Conservation (phyloP, 2,329 filamentous ascomycete species). For the Fusarium cyanostomum region DNA sequence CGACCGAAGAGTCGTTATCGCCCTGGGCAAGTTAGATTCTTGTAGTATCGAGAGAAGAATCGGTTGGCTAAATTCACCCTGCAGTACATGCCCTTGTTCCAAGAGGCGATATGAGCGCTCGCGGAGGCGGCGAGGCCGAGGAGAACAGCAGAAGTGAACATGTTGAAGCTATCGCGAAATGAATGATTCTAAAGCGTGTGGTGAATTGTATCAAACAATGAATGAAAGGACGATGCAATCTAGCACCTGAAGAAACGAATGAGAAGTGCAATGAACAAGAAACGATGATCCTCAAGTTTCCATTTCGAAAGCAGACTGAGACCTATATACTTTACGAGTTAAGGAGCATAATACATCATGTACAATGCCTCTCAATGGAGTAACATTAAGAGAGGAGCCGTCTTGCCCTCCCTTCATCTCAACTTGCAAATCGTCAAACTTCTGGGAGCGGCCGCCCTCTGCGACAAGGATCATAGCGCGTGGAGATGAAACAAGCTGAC, state of each 20-base stretch:
- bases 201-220: background rate
- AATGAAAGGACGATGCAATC: slow-evolving; percentile 36
- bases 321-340: slow-evolving; percentile 7
- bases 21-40: slow-evolving; percentile 30
- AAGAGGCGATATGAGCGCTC: slow-evolving; percentile 41
- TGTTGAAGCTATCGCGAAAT: slow-evolving; percentile 10
- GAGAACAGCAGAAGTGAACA: slow-evolving; percentile 36
- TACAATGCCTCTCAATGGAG: background rate
- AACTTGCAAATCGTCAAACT: slow-evolving; percentile 7
- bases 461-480: slow-evolving; percentile 15
- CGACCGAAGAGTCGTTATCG: slow-evolving; percentile 45
- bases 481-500: slow-evolving; percentile 31
- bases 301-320: background rate
- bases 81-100: slow-evolving; percentile 45
- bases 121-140: slow-evolving; percentile 33
- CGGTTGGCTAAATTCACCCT: slow-evolving; percentile 21
- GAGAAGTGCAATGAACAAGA: slow-evolving; percentile 3
- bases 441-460: slow-evolving; percentile 34
- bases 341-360: background rate
- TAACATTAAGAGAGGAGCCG: background rate
- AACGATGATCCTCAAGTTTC: background rate
- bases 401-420: slow-evolving; percentile 35
- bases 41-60: rapidly evolving
- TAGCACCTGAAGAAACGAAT: slow-evolving; percentile 35
- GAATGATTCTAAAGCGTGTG: slow-evolving; percentile 1